These are phyloP conservation scores for Sicyos baderoa DNA, from an alignment of 306 rosid species.

Conservation along the genomic window DNA sequence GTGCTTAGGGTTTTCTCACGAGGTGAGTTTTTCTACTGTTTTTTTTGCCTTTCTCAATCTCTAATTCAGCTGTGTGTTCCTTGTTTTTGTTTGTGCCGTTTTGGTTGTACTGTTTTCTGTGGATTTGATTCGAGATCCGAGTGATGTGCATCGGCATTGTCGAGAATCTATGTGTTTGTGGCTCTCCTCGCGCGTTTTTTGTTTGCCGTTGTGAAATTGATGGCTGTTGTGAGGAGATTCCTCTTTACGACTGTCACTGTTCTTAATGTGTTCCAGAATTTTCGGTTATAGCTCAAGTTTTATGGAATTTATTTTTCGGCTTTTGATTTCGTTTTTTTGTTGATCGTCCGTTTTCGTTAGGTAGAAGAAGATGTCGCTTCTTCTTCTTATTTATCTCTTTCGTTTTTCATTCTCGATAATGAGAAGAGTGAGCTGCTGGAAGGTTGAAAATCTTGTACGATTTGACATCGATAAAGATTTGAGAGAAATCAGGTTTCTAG, in stretches of 20 bases:
- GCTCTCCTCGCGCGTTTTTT: background rate
- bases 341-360: background rate
- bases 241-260: conserved; percentile 6
- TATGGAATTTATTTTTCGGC: background rate
- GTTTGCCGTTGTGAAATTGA: background rate
- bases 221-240: conserved; percentile 9
- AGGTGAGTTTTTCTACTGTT: background rate
- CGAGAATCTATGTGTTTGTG: conserved; percentile 1
- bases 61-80: conserved; percentile 9
- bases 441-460: conserved; percentile 1
- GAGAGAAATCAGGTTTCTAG: conserved; percentile 5
- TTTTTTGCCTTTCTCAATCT: background rate
- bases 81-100: background rate
- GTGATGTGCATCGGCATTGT: conserved; percentile 24
- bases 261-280: conserved; percentile 5
- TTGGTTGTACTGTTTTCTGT: background rate
- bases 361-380: background rate
- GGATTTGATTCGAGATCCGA: conserved; percentile 20
- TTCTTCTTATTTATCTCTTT: background rate
- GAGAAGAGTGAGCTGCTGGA: conserved; percentile 1
- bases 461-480: background rate
- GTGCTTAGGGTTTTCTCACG: background rate
- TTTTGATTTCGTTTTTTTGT: background rate
- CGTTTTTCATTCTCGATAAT: background rate
- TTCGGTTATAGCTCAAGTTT: background rate